Conservation (phyloP, 768 basidiomycete species). For the Strobilomyces echinocephalus region DNA sequence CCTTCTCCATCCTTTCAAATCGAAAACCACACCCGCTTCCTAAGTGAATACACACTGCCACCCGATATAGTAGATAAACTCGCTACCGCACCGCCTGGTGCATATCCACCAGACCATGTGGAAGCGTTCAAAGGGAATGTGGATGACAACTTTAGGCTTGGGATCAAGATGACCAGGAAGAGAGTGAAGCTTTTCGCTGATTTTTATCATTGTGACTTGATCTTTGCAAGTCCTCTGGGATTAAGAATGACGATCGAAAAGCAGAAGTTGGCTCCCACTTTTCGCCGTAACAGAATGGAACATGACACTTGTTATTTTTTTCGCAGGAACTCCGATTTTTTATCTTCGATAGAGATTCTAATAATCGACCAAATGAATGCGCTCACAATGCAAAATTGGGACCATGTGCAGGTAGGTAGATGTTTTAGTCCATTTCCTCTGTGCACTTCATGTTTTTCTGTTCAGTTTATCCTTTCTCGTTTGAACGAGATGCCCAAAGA, state of each 20-base stretch:
- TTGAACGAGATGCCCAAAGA: conserved; percentile 90
- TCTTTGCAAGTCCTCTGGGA: conserved; percentile 91
- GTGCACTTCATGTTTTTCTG: background rate
- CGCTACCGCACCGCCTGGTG: conserved; percentile 62
- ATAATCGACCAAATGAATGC: conserved; percentile 92
- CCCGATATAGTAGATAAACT: conserved; percentile 78
- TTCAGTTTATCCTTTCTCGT: conserved; percentile 77
- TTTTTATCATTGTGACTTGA: conserved; percentile 87
- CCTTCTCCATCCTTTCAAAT: conserved; percentile 71
- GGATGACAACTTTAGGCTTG: conserved; percentile 91
- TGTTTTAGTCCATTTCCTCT: background rate
- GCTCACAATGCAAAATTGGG: conserved; percentile 98
- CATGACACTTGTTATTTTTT: conserved; percentile 2
- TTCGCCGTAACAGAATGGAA: no score
- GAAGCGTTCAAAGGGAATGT: conserved; percentile 95
- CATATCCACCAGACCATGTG: conserved; percentile 84
- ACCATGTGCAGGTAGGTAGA: conserved; percentile 78
- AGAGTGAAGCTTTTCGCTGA: conserved; percentile 87
- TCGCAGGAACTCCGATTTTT: conserved; percentile 75
- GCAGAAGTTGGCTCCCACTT: conserved; percentile 63
- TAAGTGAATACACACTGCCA: conserved; percentile 78
- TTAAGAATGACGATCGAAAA: conserved; percentile 90
- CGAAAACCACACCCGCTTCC: conserved; percentile 82
- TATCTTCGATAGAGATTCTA: conserved; percentile 88
- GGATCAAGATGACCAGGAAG: conserved; percentile 89